phyloP scores from a whole-genome alignment of 2,329 filamentous ascomycete genomes.

The Colletotrichum somersetense region DNA sequence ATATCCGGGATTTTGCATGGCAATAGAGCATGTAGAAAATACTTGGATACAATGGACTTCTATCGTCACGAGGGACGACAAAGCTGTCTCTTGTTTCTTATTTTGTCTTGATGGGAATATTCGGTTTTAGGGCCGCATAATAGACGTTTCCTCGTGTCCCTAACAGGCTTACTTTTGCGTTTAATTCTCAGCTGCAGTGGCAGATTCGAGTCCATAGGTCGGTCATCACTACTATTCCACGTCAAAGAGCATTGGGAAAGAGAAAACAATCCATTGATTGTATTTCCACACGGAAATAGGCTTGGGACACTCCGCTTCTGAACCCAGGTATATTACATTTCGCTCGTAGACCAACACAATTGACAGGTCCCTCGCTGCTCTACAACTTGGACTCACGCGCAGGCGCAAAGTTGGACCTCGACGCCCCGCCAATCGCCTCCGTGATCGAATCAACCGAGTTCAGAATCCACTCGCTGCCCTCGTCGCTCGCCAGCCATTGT shows the following conservation, averaged over 20 bases:
- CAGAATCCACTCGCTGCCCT: conserved; percentile 62
- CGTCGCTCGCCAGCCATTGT: conserved; percentile 59
- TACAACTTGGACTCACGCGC: conserved; percentile 37
- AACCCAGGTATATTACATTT: conserved; percentile 20
- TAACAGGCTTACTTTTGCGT: background rate
- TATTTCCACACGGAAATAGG: too few species aligned
- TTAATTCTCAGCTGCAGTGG: background rate
- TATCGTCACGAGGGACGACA: background rate
- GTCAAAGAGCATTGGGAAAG: background rate
- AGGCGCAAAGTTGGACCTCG: conserved; percentile 36
- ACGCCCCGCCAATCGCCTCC: conserved; percentile 57
- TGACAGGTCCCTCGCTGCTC: background rate
- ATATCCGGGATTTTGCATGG: accelerated
- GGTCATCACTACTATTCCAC: background rate
- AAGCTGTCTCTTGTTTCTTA: background rate
- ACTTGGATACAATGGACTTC: background rate
- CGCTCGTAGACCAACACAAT: background rate
- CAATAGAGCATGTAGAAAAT: background rate
- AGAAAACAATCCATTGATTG: background rate
- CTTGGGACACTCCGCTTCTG: background rate
- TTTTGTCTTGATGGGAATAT: background rate
- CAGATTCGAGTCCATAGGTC: background rate
- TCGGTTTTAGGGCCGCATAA: background rate
- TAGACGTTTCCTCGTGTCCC: background rate
- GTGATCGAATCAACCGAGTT: conserved; percentile 59